These are phyloP conservation scores for Blastobotrys buckinghamii DNA, from an alignment of 1,139 yeast species.

Conservation along the genomic window DNA sequence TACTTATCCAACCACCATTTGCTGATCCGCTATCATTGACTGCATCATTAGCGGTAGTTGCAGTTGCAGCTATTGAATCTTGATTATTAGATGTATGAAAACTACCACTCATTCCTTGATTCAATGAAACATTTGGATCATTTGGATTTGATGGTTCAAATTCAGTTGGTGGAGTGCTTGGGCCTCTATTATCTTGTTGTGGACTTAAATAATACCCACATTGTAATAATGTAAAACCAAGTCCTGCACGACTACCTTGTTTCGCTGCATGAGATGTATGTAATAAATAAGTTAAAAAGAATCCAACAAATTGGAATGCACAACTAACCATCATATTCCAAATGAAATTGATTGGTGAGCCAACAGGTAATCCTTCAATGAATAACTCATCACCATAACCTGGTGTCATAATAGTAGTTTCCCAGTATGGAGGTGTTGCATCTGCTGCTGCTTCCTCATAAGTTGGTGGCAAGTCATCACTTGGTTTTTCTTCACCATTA, in stretches of 20 bases:
- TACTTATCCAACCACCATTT: constrained; percentile 37
- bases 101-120: constrained; percentile 30
- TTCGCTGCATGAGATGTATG: constrained; percentile 98
- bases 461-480: constrained; percentile 66
- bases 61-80: constrained; percentile 10
- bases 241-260: constrained; percentile 90
- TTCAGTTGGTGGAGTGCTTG: constrained; percentile 39
- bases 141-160: constrained; percentile 36
- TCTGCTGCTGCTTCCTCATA: constrained; percentile 96
- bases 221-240: constrained; percentile 77
- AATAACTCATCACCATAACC: constrained; percentile 81
- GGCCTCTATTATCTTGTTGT: constrained; percentile 30
- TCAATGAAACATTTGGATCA: constrained; percentile 31
- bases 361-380: constrained; percentile 96
- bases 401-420: constrained; percentile 76
- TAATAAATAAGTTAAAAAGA: constrained; percentile 77
- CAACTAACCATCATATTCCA: constrained; percentile 89
- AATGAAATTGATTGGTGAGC: constrained; percentile 74
- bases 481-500: constrained; percentile 33
- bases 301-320: constrained; percentile 91
- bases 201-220: constrained; percentile 74
- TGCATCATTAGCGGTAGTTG: constrained; percentile 10
- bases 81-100: constrained; percentile 19
- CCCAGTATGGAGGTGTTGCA: constrained; percentile 96
- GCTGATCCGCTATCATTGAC: too few relatives aligned